Base-by-base conservation (phyloP, 2,329 filamentous ascomycete genomes). In the Pseudocercospora musae region DNA sequence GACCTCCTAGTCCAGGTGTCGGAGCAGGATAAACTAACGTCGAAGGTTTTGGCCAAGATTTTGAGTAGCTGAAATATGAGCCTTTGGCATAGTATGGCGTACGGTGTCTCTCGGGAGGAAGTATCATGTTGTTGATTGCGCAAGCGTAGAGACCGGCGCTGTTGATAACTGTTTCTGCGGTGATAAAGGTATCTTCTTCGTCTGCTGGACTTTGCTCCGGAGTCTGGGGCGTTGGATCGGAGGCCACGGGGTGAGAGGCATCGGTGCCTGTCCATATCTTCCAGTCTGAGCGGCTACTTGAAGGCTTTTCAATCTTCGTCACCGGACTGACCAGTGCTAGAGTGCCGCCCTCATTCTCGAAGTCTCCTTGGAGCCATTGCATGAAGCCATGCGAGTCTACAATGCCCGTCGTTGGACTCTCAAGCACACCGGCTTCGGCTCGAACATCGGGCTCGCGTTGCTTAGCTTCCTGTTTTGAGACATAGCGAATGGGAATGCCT, bases 11-110 rank as follows among this genome's bases (percentile, higher is more conserved):
- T 1, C 93, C 93, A 0, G 92, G 89, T 8, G 90, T 82, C 0
- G 94, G 92, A 0, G 90, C 92, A 0, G 95, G 95, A 73, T 98
- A 99, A 56, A 99, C 82, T 21, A 99, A 85, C 0, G 89, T 91
- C 1, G 78, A 80, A 10, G 93, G 86, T 44, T 78, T 82, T 0
- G 92, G 93, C 0, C 73, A 72, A 0, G 87, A 85, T 1, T 86
- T 80, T 0, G 83, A 78, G 79, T 97, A 98, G 29, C 89, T 90
- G 79, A 96, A 98, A 80, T 99, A 99, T 64, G 91, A 94, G 0
- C 95, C 95, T 79, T 99, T 99, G 62, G 94, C 94, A 78, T 89
- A 98, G 80, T 85, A 90, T 4, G 92, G 84, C 23, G 77, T 84
- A 42, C 80, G 79, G 56, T 86, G 86, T 4, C 83, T 77, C 0